Evolutionary conservation across 164 flowering plant species (phyloP).

Genomic region (Magnolia sinica): DNA sequence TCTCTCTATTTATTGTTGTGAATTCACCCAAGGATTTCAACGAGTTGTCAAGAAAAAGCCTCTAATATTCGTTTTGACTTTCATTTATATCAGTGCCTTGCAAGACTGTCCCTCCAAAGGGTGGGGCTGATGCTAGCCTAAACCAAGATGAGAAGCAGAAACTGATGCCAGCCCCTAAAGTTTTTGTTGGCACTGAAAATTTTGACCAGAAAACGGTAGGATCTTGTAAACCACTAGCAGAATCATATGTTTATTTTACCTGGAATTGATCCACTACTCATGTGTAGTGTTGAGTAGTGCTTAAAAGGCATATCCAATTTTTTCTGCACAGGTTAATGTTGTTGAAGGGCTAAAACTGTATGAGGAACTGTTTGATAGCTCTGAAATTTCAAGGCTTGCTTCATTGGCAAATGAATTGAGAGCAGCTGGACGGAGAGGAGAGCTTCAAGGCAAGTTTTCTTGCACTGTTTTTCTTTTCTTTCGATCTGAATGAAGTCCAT

Average conservation of each 20-base stretch:
- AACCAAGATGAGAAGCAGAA: slow-evolving; percentile 35
- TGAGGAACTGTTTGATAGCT: slow-evolving; percentile 46
- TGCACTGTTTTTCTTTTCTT: neutral
- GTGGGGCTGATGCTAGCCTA: slow-evolving; percentile 23
- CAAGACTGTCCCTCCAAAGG: slow-evolving; percentile 24
- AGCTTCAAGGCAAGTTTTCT: slow-evolving; percentile 67
- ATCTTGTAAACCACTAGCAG: neutral
- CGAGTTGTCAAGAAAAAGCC: neutral
- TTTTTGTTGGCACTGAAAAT: slow-evolving; percentile 53
- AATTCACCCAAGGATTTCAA: neutral
- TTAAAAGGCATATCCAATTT: neutral
- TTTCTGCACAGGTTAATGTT: slow-evolving; percentile 54
- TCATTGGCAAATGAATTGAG: slow-evolving; percentile 72
- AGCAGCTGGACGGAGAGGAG: slow-evolving; percentile 70
- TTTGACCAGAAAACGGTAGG: slow-evolving; percentile 66
- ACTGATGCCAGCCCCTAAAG: slow-evolving; percentile 36
- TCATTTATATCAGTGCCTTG: slow-evolving; percentile 19
- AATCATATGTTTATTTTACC: slow-evolving; percentile 1
- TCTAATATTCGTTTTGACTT: neutral
- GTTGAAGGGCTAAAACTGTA: slow-evolving; percentile 74
- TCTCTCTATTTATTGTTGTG: neutral
- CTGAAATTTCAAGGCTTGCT: slow-evolving; percentile 56
- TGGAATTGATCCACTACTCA: neutral
- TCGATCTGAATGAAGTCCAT: neutral
- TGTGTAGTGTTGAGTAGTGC: neutral